Percentiles rank a stretch among this genome's conserved stretches.
Conservation (phyloP, 805 yeast genomes). For the Cyberlindnera sargentensis region DNA sequence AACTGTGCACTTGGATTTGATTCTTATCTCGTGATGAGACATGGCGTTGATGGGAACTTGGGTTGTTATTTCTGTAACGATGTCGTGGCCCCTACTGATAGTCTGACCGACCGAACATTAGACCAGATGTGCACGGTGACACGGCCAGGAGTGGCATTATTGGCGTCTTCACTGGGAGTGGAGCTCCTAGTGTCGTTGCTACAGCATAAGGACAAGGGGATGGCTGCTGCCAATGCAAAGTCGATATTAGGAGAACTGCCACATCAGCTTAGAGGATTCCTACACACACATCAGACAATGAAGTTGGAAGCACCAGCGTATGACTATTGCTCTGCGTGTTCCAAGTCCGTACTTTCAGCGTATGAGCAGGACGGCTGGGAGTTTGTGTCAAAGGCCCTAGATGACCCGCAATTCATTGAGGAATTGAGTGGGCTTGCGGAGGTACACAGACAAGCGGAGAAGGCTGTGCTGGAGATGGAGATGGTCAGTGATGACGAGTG, state of each 20-base stretch:
- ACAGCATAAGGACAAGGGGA: conserved; percentile 55
- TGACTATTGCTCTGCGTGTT: conserved; percentile 82
- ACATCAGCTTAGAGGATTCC: conserved; percentile 87
- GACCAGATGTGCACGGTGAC: conserved; percentile 99
- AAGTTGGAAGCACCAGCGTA: conserved; percentile 69
- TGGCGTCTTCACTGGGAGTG: conserved; percentile 83
- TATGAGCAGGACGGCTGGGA: conserved; percentile 64
- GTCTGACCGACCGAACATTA: conserved; percentile 77
- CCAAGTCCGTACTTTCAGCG: conserved; percentile 45
- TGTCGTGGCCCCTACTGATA: conserved; percentile 88
- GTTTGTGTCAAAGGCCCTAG: conserved; percentile 66
- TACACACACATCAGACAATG: conserved; percentile 55
- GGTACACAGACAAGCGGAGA: conserved; percentile 67
- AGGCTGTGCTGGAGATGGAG: conserved; percentile 20
- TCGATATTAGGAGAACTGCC: conserved; percentile 65
- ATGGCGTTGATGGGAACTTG: conserved; percentile 47
- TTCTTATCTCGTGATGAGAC: conserved; percentile 88
- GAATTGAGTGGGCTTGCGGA: conserved; percentile 70
- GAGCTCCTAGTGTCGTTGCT: conserved; percentile 70
- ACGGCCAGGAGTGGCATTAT: conserved; percentile 87
- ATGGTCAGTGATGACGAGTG: conserved; percentile 22
- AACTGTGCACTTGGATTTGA: conserved; percentile 96
- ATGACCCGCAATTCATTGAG: conserved; percentile 62
- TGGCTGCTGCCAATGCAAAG: conserved; percentile 28
- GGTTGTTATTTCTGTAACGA: conserved; percentile 98